Percentiles rank a stretch among this genome's conserved stretches.
Evolutionary conservation across 306 rosid genomes (phyloP).

Genomic region (Inga oerstediana): DNA sequence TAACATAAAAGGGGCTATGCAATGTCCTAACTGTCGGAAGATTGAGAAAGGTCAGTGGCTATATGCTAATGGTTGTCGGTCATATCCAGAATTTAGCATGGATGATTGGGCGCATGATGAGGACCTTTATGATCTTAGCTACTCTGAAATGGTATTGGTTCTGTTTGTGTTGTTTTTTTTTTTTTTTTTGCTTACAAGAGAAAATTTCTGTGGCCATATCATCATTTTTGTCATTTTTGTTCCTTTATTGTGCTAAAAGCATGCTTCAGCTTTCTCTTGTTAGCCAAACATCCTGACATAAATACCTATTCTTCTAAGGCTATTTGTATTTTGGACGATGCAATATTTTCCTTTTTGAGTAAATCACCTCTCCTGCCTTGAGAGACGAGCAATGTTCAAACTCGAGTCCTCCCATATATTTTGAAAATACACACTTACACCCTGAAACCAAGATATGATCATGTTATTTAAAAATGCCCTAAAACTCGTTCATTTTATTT

Average conservation of each 20-base stretch:
- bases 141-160: conserved; percentile 86
- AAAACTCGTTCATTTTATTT: too few relatives aligned
- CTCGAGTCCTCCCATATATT: not conserved
- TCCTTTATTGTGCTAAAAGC: not conserved
- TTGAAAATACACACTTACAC: not conserved
- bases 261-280: not conserved
- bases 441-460: not conserved
- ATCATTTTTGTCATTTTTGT: not conserved
- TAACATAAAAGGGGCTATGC: conserved; percentile 97
- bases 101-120: conserved; percentile 96
- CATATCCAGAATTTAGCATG: conserved; percentile 82
- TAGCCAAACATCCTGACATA: not conserved
- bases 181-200: conserved; percentile 16
- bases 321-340: not conserved
- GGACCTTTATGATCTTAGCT: conserved; percentile 90
- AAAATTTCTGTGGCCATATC: not conserved
- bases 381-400: not conserved
- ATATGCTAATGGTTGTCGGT: conserved; percentile 84
- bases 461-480: not conserved
- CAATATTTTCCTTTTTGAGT: not conserved
- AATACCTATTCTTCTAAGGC: not conserved
- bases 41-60: conserved; percentile 99
- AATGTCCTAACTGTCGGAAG: conserved; percentile 99
- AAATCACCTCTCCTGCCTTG: not conserved
- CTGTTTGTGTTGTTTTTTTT: conserved; percentile 18